Percentiles rank a stretch among this genome's conserved stretches.
phyloP scores from a whole-genome alignment of 169 alveolate genomes.

The Perkinsus olseni region DNA sequence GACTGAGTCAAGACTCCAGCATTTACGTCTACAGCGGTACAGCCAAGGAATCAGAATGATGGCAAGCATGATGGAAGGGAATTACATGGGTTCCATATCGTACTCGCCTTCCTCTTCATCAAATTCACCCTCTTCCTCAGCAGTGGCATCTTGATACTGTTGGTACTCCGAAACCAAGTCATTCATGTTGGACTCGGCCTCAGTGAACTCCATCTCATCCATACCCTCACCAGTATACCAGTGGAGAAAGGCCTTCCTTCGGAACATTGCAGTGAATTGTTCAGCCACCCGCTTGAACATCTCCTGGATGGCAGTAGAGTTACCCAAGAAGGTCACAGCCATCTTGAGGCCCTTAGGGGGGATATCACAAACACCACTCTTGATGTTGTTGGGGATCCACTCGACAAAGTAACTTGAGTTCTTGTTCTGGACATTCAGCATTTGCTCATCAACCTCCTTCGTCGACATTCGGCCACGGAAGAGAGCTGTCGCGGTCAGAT shows the following conservation, averaged over 20 bases:
- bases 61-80: too few relatives aligned
- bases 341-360: conserved; percentile 92
- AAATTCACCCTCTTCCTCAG: conserved; percentile 88
- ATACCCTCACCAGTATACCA: conserved; percentile 94
- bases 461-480: conserved; percentile 98
- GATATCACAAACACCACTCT: conserved; percentile 80
- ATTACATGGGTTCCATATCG: too few relatives aligned
- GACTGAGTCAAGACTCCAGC: too few relatives aligned
- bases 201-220: conserved; percentile 97
- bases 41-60: too few relatives aligned
- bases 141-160: conserved; percentile 92
- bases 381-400: conserved; percentile 95
- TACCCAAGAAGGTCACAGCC: conserved; percentile 90
- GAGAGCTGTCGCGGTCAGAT: conserved; percentile 95
- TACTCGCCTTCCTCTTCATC: conserved; percentile 51
- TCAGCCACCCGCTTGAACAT: conserved; percentile 91
- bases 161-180: conserved; percentile 90
- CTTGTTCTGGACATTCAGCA: conserved; percentile 91
- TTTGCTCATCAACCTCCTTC: conserved; percentile 96
- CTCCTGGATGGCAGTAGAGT: conserved; percentile 91
- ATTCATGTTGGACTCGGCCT: conserved; percentile 92
- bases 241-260: conserved; percentile 94
- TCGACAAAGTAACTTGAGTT: conserved; percentile 94
- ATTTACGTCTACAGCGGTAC: too few relatives aligned
- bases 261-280: conserved; percentile 89